Evolutionary conservation across 352 stramenopile species (phyloP).

Genomic region (Globisporangium camurandrum): DNA sequence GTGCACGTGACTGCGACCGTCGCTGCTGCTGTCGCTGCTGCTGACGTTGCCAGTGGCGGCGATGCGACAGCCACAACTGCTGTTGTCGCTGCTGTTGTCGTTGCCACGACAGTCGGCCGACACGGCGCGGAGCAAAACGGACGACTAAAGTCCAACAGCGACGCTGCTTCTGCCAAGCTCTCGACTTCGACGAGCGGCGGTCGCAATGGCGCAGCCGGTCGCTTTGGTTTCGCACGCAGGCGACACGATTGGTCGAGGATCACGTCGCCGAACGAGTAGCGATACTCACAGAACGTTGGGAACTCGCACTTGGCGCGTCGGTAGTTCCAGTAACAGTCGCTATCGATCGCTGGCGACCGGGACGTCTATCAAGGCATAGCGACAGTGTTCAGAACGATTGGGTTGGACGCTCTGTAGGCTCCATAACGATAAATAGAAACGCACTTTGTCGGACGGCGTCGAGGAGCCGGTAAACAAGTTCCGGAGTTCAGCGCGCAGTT

Average conservation of each 20-base stretch:
- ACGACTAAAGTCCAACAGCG: constrained; percentile 13
- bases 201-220: constrained; percentile 9
- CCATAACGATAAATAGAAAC: not conserved
- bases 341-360: constrained; percentile 59
- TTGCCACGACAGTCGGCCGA: not conserved
- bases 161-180: not conserved
- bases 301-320: constrained; percentile 64
- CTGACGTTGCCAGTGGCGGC: not conserved
- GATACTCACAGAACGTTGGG: constrained; percentile 72
- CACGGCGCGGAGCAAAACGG: constrained; percentile 43
- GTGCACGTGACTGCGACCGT: not conserved
- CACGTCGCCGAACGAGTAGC: constrained; percentile 75
- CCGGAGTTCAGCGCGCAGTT: constrained; percentile 62
- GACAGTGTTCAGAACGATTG: too few species aligned
- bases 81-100: not conserved
- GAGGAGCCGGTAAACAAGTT: constrained; percentile 58
- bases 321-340: constrained; percentile 85
- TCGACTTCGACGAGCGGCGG: constrained; percentile 3
- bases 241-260: constrained; percentile 78
- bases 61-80: not conserved
- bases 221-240: constrained; percentile 31
- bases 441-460: constrained; percentile 45
- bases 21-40: not conserved
- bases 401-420: too few species aligned
- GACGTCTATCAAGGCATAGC: constrained; percentile 21